These are phyloP conservation scores for Xylaria sp. DNA, from an alignment of 2,329 filamentous ascomycete species.

Conservation along the genomic window DNA sequence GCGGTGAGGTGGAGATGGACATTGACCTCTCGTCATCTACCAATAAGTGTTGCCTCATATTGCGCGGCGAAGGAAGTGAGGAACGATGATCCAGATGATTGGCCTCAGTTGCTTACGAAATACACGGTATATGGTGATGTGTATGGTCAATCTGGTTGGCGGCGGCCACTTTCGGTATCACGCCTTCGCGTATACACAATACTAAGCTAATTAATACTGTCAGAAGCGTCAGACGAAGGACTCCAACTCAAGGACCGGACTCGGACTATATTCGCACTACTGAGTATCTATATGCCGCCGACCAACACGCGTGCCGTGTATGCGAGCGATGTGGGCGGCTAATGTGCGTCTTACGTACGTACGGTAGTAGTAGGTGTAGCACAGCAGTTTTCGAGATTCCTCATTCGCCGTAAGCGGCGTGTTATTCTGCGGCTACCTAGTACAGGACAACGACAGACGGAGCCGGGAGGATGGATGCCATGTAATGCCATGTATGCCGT, in stretches of 20 bases:
- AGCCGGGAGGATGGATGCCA: not conserved
- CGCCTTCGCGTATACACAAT: not conserved
- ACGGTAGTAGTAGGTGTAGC: not conserved
- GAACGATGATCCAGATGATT: slow-evolving; percentile 3
- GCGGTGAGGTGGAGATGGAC: slow-evolving; percentile 26
- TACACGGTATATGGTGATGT: not conserved
- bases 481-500: not conserved
- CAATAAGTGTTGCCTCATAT: slow-evolving; percentile 9
- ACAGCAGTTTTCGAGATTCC: not conserved
- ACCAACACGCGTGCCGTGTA: not conserved
- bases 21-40: not conserved
- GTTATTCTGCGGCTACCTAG: not conserved
- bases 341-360: not conserved
- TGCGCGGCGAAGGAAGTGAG: not conserved
- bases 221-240: slow-evolving; percentile 29
- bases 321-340: slow-evolving; percentile 12
- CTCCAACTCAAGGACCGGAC: not conserved
- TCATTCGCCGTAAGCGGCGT: not conserved
- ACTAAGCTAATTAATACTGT: not conserved
- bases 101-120: slow-evolving; percentile 27
- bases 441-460: not conserved
- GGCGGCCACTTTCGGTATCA: slow-evolving; percentile 15
- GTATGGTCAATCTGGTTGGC: not conserved
- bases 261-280: not conserved
- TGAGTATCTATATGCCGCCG: not conserved